A percentile compares a stretch with the other conserved stretches of the same genome.
phyloP scores from a whole-genome alignment of 78 protist species.

The Dictyostelium citrinum region DNA sequence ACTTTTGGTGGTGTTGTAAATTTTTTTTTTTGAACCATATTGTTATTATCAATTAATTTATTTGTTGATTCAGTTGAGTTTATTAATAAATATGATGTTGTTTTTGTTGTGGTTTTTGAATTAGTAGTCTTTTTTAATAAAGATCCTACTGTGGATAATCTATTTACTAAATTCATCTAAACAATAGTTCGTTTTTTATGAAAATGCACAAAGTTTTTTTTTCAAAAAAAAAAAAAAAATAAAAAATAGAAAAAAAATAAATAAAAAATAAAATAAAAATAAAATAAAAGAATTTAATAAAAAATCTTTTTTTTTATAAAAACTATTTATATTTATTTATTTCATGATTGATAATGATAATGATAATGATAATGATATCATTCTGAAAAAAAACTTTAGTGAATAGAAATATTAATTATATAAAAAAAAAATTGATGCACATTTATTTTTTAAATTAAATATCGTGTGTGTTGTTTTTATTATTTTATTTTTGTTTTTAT shows the following conservation, averaged over 20 bases:
- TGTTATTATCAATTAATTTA: not conserved
- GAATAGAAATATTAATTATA: no score
- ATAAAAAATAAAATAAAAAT: not conserved
- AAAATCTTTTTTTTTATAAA: no score
- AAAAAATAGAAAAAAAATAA: not conserved
- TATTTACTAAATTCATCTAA: not conserved
- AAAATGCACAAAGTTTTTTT: not conserved
- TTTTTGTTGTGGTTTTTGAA: not conserved
- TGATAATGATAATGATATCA: no score
- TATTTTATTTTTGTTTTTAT: no score
- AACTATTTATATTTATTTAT: no score
- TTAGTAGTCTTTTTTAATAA: conserved; percentile 7
- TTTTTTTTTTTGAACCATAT: not conserved
- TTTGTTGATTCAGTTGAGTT: not conserved
- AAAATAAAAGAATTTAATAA: no score
- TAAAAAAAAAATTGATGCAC: no score
- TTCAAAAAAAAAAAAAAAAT: not conserved
- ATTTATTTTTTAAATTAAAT: no score
- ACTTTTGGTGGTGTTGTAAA: not conserved
- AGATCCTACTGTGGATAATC: conserved; percentile 2
- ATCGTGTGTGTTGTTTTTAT: no score
- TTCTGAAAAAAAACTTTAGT: no score
- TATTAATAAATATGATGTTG: not conserved
- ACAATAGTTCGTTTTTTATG: not conserved
- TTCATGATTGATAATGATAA: no score